Evolutionary conservation across 2,329 filamentous ascomycete genomes (phyloP), one percentile per base, ranked within the genome.

Genomic region (Simplicillium sp.): DNA sequence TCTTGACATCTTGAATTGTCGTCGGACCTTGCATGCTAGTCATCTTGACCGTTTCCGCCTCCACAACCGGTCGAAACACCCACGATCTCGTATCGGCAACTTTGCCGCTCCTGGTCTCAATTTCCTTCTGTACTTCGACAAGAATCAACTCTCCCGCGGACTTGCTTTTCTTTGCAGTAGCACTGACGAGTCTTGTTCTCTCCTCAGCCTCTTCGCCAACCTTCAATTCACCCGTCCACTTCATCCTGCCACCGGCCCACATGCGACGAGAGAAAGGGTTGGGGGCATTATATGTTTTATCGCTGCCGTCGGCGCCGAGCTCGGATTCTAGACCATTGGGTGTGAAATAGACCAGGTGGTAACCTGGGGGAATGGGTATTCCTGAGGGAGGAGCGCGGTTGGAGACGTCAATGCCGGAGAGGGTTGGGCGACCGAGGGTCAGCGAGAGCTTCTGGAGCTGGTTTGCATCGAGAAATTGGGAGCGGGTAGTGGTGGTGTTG

Each of bases 301-400:
- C 79, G 0, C 74, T 79, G 12, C 80, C 80, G 53, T 84, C 79
- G 0, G 54, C 45, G 0, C 77, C 77, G 1, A 83, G 64, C 7
- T 73, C 65, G 1, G 52, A 45, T 49, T 82, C 78, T 0, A 73
- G 45, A 4, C 71, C 71, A 0, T 61, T 60, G 0, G 78, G 76
- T 0, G 77, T 80, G 51, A 83, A 82, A 54, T 82, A 83, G 0
- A 70, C 71, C 0, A 83, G 63, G 50, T 83, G 79, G 46, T 80
- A 77, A 2, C 74, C 77, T 0, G 73, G 66, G 0, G 77, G 77
- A 1, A 82, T 45, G 0, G 68, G 66, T 0, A 73, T 75, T 7
- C 70, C 70, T 0, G 51, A 37, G 0, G 57, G 48, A 0, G 70
- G 65, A 0, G 65, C 42, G 1, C 54, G 41, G 28, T 59, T 53